Base-by-base conservation (phyloP, 108 stramenopile species). In the Nitzschia putrida region DNA sequence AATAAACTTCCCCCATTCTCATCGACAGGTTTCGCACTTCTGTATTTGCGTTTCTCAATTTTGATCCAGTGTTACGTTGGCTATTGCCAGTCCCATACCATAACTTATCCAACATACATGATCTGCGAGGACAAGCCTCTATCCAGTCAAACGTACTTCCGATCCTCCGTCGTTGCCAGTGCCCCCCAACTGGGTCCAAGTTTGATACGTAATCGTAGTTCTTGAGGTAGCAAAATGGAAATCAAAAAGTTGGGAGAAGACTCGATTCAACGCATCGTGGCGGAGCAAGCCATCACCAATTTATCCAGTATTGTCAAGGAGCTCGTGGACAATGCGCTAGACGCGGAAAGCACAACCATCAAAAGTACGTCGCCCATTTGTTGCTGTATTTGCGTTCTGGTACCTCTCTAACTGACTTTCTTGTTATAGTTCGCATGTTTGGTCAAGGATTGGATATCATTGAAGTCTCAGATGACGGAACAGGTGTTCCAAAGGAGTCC, bases 321-420 rank as follows among this genome's bases (percentile, higher is more conserved):
- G 74, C 74, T 97, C 58, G 76, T 97, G 20, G 96, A 97, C 72
- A 97, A 97, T 72, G 69, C 94, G 9, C 80, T 97, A 18, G 96
- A 97, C 65, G 88, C 92, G 10, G 81, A 83, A 23, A 87, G 89
- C 24, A 81, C 65, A 7, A 77, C 73, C n/a, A 83, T 95, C 42
- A 81, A 84, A 56, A 85, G 89, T 87, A 75, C 74, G 85, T 84
- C 9, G 0, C 38, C 4, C 20, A n/a, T 39, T 0, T 52, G 0
- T 16, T 26, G 47, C 14, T 13, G 59, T 26, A 7, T 34, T 61
- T 68, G 26, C 43, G 8, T n/a, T 55, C 54, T 55, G 20, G 3
- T 41, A 57, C 54, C 10, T 23, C 24, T 47, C 53, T 39, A 21
- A 21, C 55, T 38, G 40, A 51, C 12, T 41, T 47, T n/a, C 50